Base-by-base conservation (phyloP, 2,329 filamentous ascomycete species). In the Cladosporium sp. region DNA sequence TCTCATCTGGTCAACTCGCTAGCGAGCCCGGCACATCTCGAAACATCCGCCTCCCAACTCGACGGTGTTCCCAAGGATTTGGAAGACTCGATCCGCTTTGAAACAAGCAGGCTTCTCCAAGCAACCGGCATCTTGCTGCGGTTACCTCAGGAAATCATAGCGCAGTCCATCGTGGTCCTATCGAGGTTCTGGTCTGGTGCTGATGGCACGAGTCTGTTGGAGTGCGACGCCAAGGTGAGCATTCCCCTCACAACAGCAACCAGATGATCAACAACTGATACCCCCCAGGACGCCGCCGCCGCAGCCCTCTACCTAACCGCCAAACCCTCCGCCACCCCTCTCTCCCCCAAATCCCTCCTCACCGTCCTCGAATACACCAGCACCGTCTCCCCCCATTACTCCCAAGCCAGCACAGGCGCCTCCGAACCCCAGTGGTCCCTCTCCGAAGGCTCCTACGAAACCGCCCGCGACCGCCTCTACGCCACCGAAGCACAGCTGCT, bases 331-430 rank as follows among this genome's bases (percentile, higher is more conserved):
- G 81, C 88, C 3, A 77, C 82, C 46, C 86, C 90, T 1, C 83
- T 86, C 54, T 86, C 86, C 10, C 82, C 89, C 0, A 84, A 90
- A 59, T 90, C 90, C 59, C 75, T 96, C 37, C 79, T 90, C 54
- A 93, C 91, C 66, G 85, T 92, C 55, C 95, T 95, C 70, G 79
- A 83, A 37, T 95, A 92, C 69, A 83, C 97, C 4, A 72, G 84
- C 37, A 87, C 86, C 0, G 68, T 79, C 1, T 72, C 74, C 19
- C 85, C 83, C 0, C 74, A 78, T 0, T 77, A 81, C 66, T 78
- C 68, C 72, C 73, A 66, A 68, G 66, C 57, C 68, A 46, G 2
- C 28, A 43, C 35, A 18, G 32, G 37, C 16, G 11, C 38, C n/a
- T 33, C 46, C 14, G 40, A 46, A 13, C 28, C 34, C 71, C 42